Conservation (phyloP, 1,284 basidiomycete genomes). For the Ceratobasidium sp. region DNA sequence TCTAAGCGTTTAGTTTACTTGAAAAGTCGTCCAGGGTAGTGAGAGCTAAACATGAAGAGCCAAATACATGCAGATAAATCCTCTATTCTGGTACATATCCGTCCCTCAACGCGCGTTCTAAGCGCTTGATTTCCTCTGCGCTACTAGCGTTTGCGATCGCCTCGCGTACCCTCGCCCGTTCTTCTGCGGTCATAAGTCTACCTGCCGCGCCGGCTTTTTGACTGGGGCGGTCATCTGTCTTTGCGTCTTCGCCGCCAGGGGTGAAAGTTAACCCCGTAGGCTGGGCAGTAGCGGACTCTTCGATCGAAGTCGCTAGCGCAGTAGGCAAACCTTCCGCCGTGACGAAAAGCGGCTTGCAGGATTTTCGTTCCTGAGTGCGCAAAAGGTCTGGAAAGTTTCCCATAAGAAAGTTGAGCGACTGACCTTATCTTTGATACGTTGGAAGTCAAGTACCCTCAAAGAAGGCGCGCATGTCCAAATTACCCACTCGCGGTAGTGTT, state of each 20-base stretch:
- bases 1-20: neutral
- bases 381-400: neutral
- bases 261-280: constrained; percentile 34
- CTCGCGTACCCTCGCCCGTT: constrained; percentile 72
- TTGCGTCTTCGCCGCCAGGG: constrained; percentile 21
- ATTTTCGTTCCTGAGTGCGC: constrained; percentile 70
- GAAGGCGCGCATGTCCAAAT: constrained; percentile 73
- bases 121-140: constrained; percentile 58
- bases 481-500: constrained; percentile 97
- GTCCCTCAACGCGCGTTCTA: constrained; percentile 59
- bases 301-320: constrained; percentile 77
- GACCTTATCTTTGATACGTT: constrained; percentile 94
- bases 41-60: neutral
- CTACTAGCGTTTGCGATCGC: constrained; percentile 72
- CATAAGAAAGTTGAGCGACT: constrained; percentile 48
- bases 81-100: constrained; percentile 51
- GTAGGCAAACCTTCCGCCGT: constrained; percentile 77
- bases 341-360: constrained; percentile 75
- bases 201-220: constrained; percentile 47
- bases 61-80: neutral
- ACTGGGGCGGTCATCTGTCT: constrained; percentile 10
- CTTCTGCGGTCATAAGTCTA: constrained; percentile 60
- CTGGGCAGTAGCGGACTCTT: constrained; percentile 30
- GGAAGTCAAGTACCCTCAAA: constrained; percentile 94
- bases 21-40: neutral